These are phyloP conservation scores for Castanopsis chinensis DNA, from an alignment of 306 rosid species.

Conservation along the genomic window DNA sequence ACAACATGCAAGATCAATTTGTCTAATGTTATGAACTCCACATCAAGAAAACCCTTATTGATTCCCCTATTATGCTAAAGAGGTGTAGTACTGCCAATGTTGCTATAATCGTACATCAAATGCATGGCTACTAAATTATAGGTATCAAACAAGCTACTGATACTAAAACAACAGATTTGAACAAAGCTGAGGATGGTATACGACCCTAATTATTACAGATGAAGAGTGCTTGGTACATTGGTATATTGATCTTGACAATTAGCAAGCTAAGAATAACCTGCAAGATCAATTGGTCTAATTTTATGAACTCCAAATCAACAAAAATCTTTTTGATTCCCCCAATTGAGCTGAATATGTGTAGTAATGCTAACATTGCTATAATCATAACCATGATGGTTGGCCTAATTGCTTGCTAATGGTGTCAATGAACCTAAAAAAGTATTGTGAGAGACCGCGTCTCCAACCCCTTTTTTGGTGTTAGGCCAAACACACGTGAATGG, in stretches of 20 bases:
- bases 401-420: constrained; percentile 40
- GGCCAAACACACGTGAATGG: too few species aligned
- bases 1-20: constrained; percentile 23
- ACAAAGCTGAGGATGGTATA: constrained; percentile 37
- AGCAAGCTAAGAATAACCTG: constrained; percentile 23
- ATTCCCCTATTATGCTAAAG: too few species aligned
- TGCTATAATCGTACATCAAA: too few species aligned
- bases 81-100: too few species aligned
- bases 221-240: constrained; percentile 55
- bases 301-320: constrained; percentile 1
- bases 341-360: constrained; percentile 41
- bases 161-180: constrained; percentile 43
- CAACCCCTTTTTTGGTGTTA: too few species aligned
- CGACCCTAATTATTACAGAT: constrained; percentile 47
- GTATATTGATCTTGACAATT: constrained; percentile 16
- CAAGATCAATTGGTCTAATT: constrained; percentile 8
- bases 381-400: constrained; percentile 39
- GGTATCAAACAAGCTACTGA: constrained; percentile 25
- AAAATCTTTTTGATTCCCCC: constrained; percentile 36
- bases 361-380: constrained; percentile 44
- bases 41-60: background rate
- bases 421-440: constrained; percentile 46
- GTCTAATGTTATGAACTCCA: background rate
- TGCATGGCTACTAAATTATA: background rate
- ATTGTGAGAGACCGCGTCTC: too few species aligned